Conservation (phyloP, 768 basidiomycete genomes). For the Boletus bicolor region DNA sequence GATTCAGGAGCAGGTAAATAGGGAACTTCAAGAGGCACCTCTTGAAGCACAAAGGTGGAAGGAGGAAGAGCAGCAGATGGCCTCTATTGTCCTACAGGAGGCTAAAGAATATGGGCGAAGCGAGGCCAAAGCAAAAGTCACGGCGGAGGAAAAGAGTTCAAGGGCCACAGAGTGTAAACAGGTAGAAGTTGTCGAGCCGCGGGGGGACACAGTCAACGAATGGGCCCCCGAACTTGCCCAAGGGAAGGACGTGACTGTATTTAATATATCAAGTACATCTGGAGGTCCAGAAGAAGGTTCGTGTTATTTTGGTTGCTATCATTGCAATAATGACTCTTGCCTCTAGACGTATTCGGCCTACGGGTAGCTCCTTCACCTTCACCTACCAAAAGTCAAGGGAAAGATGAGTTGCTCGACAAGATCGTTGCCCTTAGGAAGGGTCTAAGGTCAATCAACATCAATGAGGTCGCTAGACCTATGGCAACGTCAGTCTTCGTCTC, state of each 20-base stretch:
- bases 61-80: background rate
- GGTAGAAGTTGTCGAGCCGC: background rate
- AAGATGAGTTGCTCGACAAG: slow-evolving; percentile 44
- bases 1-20: slow-evolving; percentile 14
- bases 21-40: background rate
- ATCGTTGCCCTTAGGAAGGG: slow-evolving; percentile 57
- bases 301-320: slow-evolving; percentile 1
- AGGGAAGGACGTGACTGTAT: background rate
- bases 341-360: slow-evolving; percentile 57
- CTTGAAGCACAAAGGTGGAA: background rate
- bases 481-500: slow-evolving; percentile 32
- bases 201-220: background rate
- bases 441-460: slow-evolving; percentile 59
- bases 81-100: background rate
- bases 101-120: background rate
- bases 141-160: background rate
- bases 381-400: slow-evolving; percentile 37
- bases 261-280: background rate
- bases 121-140: slow-evolving; percentile 1
- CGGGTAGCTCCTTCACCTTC: slow-evolving; percentile 36
- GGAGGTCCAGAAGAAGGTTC: slow-evolving; percentile 24
- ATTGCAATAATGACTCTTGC: slow-evolving; percentile 3
- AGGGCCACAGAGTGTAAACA: background rate
- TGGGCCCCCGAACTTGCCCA: background rate
- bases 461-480: slow-evolving; percentile 47